A percentile compares a stretch with the other conserved stretches of the same genome.
These are phyloP conservation scores for Plasmodium sp. DNA, from an alignment of 169 alveolate species.

Conservation along the genomic window DNA sequence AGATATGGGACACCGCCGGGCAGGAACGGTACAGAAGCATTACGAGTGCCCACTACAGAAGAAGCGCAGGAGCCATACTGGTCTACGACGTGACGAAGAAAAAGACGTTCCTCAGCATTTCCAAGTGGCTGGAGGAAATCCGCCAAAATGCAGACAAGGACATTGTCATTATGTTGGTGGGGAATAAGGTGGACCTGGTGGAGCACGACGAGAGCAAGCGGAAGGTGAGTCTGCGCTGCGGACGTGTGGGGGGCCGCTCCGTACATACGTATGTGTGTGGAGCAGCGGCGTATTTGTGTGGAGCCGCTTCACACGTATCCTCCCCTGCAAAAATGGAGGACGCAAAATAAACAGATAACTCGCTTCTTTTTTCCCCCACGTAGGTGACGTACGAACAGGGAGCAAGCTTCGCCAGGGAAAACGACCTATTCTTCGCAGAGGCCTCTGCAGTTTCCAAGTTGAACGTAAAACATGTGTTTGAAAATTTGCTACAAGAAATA, in stretches of 20 bases:
- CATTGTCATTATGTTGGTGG: conserved; percentile 98
- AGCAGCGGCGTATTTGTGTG: not conserved
- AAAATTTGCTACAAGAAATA: conserved; percentile 92
- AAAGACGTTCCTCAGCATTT: conserved; percentile 90
- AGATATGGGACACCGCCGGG: conserved; percentile 96
- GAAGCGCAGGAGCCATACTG: conserved; percentile 97
- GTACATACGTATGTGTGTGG: no score
- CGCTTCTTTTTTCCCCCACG: not conserved
- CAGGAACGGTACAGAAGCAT: conserved; percentile 96
- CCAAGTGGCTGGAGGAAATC: conserved; percentile 97
- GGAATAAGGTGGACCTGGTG: conserved; percentile 98
- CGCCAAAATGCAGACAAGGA: conserved; percentile 98
- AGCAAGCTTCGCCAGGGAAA: conserved; percentile 91
- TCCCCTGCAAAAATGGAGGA: not conserved
- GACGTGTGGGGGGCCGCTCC: no score
- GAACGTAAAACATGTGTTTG: conserved; percentile 97
- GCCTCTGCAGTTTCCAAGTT: conserved; percentile 96
- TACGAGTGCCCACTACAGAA: conserved; percentile 95
- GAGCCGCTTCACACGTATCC: not conserved
- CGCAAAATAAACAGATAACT: not conserved
- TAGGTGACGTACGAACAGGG: conserved; percentile 86
- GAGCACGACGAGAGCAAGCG: conserved; percentile 92
- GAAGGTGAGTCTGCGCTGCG: conserved; percentile 84
- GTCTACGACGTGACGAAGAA: conserved; percentile 96
- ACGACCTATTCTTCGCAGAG: conserved; percentile 94